These are phyloP conservation scores for Aspergillus conjunctus DNA, from an alignment of 495 filamentous ascomycete genomes.

Conservation along the genomic window DNA sequence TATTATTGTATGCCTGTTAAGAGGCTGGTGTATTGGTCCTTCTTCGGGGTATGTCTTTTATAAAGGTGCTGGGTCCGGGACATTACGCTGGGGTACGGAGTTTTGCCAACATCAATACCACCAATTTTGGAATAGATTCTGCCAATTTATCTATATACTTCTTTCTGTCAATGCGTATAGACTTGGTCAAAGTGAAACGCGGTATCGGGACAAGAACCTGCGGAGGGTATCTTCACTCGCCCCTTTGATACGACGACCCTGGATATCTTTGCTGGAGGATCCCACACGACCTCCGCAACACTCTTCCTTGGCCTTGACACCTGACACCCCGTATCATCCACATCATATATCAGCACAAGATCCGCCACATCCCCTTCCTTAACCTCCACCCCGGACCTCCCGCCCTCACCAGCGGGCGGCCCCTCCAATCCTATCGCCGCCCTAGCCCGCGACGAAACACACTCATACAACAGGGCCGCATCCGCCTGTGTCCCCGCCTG, in stretches of 20 bases:
- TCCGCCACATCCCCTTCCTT: slow-evolving; percentile 26
- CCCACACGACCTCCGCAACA: slow-evolving; percentile 45
- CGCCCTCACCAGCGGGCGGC: background rate
- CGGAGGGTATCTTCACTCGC: slow-evolving; percentile 17
- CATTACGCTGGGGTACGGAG: background rate
- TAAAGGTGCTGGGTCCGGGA: no score
- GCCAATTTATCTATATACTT: background rate
- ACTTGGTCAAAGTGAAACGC: background rate
- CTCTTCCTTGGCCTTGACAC: slow-evolving; percentile 29
- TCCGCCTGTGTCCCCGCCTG: slow-evolving; percentile 63
- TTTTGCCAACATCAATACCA: background rate
- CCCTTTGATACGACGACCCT: slow-evolving; percentile 33
- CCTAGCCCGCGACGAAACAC: slow-evolving; percentile 60
- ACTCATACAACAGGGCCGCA: slow-evolving; percentile 62
- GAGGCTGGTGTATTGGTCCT: no score
- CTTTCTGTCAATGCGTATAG: background rate
- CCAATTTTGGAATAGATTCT: background rate
- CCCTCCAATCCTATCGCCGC: slow-evolving; percentile 36
- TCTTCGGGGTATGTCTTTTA: no score
- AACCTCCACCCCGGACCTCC: slow-evolving; percentile 7
- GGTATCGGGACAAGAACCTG: background rate
- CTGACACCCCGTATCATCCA: slow-evolving; percentile 38
- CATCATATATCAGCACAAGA: slow-evolving; percentile 33
- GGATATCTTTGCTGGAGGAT: slow-evolving; percentile 32
- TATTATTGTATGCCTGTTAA: no score